A percentile compares a stretch with the other conserved stretches of the same genome.
Conservation (phyloP, 768 basidiomycete species). For the Clitopilus passeckerianus region DNA sequence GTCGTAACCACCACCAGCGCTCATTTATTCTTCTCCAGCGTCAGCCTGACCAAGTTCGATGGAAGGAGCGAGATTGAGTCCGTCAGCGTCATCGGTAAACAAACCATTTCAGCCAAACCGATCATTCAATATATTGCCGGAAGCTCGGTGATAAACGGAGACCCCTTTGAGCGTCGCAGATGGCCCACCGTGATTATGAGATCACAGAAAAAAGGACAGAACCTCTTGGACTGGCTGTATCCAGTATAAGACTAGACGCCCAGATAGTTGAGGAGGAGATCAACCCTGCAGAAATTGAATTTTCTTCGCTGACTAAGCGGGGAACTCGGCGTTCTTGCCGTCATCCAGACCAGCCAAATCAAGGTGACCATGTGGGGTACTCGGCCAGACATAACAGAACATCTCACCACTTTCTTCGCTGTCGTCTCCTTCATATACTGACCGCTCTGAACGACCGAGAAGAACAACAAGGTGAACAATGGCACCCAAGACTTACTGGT, state of each 20-base stretch:
- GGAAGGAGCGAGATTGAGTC: neutral
- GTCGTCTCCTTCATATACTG: neutral
- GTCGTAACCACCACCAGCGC: neutral
- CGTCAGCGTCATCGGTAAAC: neutral
- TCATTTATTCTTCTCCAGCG: neutral
- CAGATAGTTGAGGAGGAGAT: neutral
- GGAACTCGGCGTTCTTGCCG: neutral
- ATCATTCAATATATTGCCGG: neutral
- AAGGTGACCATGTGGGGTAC: neutral
- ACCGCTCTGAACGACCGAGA: neutral
- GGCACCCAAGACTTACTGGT: conserved; percentile 47
- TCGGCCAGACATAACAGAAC: neutral
- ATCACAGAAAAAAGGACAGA: too few relatives aligned
- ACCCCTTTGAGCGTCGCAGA: too few relatives aligned
- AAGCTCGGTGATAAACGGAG: too few relatives aligned
- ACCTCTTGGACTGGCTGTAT: neutral
- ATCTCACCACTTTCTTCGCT: neutral
- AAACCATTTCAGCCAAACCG: neutral
- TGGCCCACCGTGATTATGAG: too few relatives aligned
- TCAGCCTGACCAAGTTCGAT: neutral
- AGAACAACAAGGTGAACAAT: conserved; percentile 17
- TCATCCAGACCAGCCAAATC: neutral
- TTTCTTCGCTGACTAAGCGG: neutral
- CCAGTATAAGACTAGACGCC: neutral
- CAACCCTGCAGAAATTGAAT: neutral